Percentiles rank a stretch among this genome's conserved stretches.
Evolutionary conservation across 225 moss, liverwort and hornwort genomes (phyloP).

Genomic region (Pseudisothecium myosuroides): DNA sequence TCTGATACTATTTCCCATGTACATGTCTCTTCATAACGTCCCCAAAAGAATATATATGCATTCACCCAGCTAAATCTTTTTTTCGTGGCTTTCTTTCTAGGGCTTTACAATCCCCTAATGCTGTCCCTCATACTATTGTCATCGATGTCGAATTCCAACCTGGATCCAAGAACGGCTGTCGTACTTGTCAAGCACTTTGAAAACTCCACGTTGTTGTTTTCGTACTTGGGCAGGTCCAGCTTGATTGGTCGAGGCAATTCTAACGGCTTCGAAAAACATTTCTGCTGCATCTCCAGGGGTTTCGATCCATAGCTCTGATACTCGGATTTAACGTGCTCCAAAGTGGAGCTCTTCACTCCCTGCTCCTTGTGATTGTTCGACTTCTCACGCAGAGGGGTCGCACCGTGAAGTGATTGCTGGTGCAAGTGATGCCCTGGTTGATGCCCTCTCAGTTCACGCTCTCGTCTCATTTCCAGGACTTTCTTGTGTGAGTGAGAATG

Average conservation of each 20-base stretch:
- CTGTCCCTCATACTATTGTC: neutral
- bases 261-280: conserved; percentile 20
- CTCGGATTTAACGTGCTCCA: conserved; percentile 2
- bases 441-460: conserved; percentile 34
- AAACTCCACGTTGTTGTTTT: neutral
- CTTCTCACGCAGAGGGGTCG: conserved; percentile 20
- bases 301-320: conserved; percentile 7
- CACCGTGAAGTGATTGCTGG: conserved; percentile 9
- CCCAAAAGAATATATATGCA: conserved; percentile 28
- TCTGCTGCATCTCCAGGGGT: neutral
- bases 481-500: conserved; percentile 99
- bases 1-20: conserved; percentile 38
- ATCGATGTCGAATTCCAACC: conserved; percentile 16
- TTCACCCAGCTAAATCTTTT: neutral
- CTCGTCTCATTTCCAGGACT: conserved; percentile 87
- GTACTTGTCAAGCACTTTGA: conserved; percentile 19
- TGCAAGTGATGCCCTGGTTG: conserved; percentile 1
- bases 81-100: neutral
- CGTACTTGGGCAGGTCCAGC: conserved; percentile 6
- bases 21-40: conserved; percentile 34
- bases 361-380: conserved; percentile 5
- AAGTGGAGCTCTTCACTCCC: neutral
- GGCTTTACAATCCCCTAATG: conserved; percentile 6
- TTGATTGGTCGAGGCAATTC: conserved; percentile 4
- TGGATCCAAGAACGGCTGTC: conserved; percentile 11